Evolutionary conservation across 2,329 filamentous ascomycete species (phyloP).

Genomic region (Teratosphaeria destructans): DNA sequence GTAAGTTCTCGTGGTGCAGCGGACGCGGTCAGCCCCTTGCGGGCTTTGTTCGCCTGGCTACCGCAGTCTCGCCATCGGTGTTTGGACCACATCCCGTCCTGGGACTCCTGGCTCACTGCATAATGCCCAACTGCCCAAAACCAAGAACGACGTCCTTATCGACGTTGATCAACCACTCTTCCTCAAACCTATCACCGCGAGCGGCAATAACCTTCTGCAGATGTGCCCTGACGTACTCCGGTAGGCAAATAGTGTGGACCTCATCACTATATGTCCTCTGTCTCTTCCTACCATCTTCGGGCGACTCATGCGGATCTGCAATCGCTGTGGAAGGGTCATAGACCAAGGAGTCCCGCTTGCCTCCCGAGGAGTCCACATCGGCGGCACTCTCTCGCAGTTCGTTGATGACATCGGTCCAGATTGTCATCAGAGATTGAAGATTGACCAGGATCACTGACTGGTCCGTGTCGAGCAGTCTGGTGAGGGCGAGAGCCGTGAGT

Average conservation of each 20-base stretch:
- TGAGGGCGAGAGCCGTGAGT: conserved; percentile 61
- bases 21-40: background rate
- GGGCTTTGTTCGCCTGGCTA: too few relatives aligned
- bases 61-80: background rate
- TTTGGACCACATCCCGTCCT: background rate
- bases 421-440: conserved; percentile 62
- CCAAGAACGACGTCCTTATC: conserved; percentile 59
- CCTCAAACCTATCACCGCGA: conserved; percentile 57
- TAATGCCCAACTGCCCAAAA: conserved; percentile 41
- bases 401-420: conserved; percentile 62
- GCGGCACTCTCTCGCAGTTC: conserved; percentile 49
- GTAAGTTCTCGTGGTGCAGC: background rate
- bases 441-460: conserved; percentile 32
- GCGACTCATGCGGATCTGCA: conserved; percentile 25
- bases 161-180: conserved; percentile 62
- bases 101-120: conserved; percentile 11
- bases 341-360: conserved; percentile 29
- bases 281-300: conserved; percentile 37
- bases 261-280: conserved; percentile 51
- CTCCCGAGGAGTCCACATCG: conserved; percentile 2
- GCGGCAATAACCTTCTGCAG: conserved; percentile 49
- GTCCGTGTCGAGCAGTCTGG: conserved; percentile 57
- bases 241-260: conserved; percentile 55
- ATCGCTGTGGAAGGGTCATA: conserved; percentile 16
- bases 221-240: conserved; percentile 53